Evolutionary conservation across 495 filamentous ascomycete species (phyloP), one percentile per base, ranked within the genome.

Genomic region (Penicillium tannophilum): DNA sequence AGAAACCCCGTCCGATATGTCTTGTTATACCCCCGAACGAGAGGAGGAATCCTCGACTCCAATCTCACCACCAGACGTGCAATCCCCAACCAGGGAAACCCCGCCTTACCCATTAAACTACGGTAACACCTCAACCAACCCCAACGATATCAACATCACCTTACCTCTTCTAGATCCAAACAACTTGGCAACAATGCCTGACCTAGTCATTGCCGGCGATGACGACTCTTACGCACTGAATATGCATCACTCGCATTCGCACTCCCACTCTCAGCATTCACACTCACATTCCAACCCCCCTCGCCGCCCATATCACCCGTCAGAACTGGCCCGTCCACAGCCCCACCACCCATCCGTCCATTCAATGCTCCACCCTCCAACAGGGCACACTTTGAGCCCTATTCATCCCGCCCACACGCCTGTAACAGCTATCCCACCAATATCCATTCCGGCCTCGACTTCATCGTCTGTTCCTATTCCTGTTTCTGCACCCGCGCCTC

Each of bases 1-100:
- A 77, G 75, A 62, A 45, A 77, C 75, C n/a, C 75, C 75, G 6
- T 73, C 75, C 36, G 75, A 77, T 54, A 77, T 77, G 72, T 73
- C 70, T 36, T 77, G 72, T 58, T 76, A 69, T 55, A 77, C 75
- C 2, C 75, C 75, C 4, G 69, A 72, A 49, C 73, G 70, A 17
- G 55, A 63, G 6, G 73, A 76, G 17, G 69, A 72, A 30, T 52
- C 59, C 19, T 54, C 64, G 5, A 68, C 69, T 20, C 70, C 73
- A n/a, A 54, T 75, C n/a, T 74, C 72, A 28, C 72, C 73, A 20
- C 61, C 69, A 47, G 74, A 77, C 10, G 60, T 69, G 14, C 63
- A 67, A 14, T 68, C 72, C 14, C 66, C 68, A 28, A 55, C 62
- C 8, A 66, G 74, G 59, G 67, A 77, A 52, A 63, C 67, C 19